Percentiles rank a stretch among this genome's conserved stretches.
Evolutionary conservation across 2,329 filamentous ascomycete species (phyloP).

Genomic region (Colletotrichum sp.): DNA sequence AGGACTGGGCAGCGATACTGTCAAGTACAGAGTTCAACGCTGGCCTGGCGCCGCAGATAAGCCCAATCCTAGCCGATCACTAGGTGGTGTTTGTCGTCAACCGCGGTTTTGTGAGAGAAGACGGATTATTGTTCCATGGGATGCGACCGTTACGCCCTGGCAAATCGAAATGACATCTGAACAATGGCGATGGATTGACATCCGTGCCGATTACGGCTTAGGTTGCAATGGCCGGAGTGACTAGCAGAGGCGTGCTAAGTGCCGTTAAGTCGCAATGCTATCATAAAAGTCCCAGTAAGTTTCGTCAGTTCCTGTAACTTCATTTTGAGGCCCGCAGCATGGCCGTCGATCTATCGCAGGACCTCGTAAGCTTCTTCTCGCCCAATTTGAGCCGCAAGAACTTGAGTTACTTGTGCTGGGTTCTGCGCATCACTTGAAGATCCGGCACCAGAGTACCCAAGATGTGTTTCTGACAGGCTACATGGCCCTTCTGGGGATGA

Average conservation of each 20-base stretch:
- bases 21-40: background rate
- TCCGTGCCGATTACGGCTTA: background rate
- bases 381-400: background rate
- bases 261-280: background rate
- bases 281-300: background rate
- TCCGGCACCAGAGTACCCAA: background rate
- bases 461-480: background rate
- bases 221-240: background rate
- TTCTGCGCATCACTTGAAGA: background rate
- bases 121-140: background rate
- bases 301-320: background rate
- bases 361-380: background rate
- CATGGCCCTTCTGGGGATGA: background rate
- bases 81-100: background rate
- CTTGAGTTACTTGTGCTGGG: background rate
- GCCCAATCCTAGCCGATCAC: background rate
- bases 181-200: background rate
- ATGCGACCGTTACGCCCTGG: background rate
- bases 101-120: background rate
- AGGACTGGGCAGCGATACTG: background rate
- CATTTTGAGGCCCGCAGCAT: background rate
- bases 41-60: background rate
- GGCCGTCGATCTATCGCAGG: background rate
- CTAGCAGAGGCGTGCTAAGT: background rate
- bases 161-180: slow-evolving; percentile 1